Conservation (phyloP, 1,139 yeast genomes). For the Saccharomycopsis hybrid region DNA sequence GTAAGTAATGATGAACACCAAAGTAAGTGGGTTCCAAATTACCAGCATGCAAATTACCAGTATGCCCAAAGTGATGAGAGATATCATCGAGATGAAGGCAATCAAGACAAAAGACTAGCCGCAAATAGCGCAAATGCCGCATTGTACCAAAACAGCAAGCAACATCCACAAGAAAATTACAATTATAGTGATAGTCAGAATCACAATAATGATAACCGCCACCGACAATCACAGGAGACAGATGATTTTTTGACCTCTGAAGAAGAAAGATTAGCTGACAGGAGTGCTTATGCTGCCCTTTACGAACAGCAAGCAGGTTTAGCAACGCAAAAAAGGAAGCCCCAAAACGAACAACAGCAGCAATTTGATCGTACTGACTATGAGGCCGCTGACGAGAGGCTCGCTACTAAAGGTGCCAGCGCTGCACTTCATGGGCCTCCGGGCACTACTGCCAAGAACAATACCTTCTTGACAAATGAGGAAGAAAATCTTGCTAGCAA, state of each 20-base stretch:
- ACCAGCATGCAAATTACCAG: no score
- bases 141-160: no score
- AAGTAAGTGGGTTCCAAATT: no score
- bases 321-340: neutral
- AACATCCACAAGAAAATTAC: no score
- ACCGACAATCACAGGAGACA: no score
- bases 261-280: constrained; percentile 1
- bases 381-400: neutral
- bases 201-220: no score
- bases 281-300: neutral
- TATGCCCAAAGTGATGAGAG: no score
- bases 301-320: neutral
- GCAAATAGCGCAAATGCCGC: no score
- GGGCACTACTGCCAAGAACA: neutral
- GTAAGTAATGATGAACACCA: no score
- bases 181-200: no score
- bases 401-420: neutral
- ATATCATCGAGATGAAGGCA: no score
- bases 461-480: neutral
- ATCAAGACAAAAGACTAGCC: no score
- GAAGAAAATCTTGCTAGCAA: constrained; percentile 27
- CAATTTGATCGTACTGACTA: neutral
- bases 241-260: neutral
- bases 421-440: neutral
- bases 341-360: neutral